These are phyloP conservation scores for Ophiostoma quercus DNA, from an alignment of 2,329 filamentous ascomycete genomes.

Conservation along the genomic window DNA sequence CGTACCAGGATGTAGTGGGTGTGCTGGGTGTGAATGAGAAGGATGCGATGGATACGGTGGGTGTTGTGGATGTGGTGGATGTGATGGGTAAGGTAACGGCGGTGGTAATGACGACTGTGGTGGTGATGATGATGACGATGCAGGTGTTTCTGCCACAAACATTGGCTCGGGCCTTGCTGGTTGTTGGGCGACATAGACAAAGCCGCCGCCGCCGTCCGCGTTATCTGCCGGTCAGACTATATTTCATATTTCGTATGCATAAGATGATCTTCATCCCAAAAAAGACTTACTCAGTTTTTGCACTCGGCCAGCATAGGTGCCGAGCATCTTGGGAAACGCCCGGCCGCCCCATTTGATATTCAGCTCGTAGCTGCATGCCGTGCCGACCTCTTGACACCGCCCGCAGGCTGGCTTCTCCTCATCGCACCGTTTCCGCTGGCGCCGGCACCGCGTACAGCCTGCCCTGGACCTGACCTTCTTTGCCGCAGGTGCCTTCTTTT, in stretches of 20 bases:
- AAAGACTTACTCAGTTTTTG: slow-evolving; percentile 18
- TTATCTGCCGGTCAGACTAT: not conserved
- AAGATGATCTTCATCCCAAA: not conserved
- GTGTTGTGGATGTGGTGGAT: not conserved
- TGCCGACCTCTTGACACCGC: slow-evolving; percentile 45
- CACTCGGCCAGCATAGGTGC: slow-evolving; percentile 19
- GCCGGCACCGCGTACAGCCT: slow-evolving; percentile 23
- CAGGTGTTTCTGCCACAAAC: not conserved
- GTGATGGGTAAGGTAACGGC: not conserved
- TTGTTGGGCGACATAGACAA: slow-evolving; percentile 19
- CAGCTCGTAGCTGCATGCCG: slow-evolving; percentile 37
- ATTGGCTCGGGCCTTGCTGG: not conserved
- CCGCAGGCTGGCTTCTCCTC: slow-evolving; percentile 47
- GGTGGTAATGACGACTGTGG: not conserved
- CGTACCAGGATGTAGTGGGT: not conserved
- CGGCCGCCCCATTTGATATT: slow-evolving; percentile 24
- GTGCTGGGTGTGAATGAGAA: not conserved
- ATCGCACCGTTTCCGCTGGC: slow-evolving; percentile 37
- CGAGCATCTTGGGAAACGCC: slow-evolving; percentile 23
- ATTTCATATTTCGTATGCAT: not conserved
- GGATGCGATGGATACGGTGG: not conserved
- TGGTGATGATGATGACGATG: not conserved
- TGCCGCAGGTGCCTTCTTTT: not conserved
- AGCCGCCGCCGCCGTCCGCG: slow-evolving; percentile 8
- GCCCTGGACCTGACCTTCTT: slow-evolving; percentile 13